phyloP scores from a whole-genome alignment of 768 basidiomycete genomes.

The Chalciporus chontae region DNA sequence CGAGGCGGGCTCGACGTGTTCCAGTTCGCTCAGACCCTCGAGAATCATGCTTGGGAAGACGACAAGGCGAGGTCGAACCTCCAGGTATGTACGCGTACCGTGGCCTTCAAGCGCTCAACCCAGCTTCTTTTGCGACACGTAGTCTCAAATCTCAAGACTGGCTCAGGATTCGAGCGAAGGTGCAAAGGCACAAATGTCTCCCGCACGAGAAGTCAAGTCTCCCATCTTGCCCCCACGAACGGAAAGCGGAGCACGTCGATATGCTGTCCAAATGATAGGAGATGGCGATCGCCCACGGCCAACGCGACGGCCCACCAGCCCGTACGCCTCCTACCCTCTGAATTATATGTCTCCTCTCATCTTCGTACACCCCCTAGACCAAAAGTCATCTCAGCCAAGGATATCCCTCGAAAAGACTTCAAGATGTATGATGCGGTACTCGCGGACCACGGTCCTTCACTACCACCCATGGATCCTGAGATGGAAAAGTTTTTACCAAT shows the following conservation, averaged over 20 bases:
- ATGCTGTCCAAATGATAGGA: conserved; percentile 40
- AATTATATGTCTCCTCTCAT: neutral
- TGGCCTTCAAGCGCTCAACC: neutral
- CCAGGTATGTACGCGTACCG: conserved; percentile 43
- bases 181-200: conserved; percentile 10
- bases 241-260: conserved; percentile 44
- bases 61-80: conserved; percentile 52
- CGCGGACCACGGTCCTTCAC: conserved; percentile 29
- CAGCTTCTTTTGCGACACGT: neutral
- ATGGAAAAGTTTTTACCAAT: conserved; percentile 77
- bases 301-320: conserved; percentile 36
- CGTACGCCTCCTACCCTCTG: conserved; percentile 32
- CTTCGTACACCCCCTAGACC: conserved; percentile 38
- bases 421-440: conserved; percentile 73
- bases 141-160: conserved; percentile 60
- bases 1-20: conserved; percentile 58
- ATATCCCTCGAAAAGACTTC: conserved; percentile 44
- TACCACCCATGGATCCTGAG: conserved; percentile 47
- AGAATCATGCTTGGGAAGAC: conserved; percentile 65
- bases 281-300: conserved; percentile 2
- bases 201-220: conserved; percentile 12
- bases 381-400: conserved; percentile 51
- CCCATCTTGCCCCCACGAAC: conserved; percentile 20
- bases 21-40: conserved; percentile 79
- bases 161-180: conserved; percentile 37